Base-by-base conservation (phyloP, 441 rosid species). In the Erodium trifolium region DNA sequence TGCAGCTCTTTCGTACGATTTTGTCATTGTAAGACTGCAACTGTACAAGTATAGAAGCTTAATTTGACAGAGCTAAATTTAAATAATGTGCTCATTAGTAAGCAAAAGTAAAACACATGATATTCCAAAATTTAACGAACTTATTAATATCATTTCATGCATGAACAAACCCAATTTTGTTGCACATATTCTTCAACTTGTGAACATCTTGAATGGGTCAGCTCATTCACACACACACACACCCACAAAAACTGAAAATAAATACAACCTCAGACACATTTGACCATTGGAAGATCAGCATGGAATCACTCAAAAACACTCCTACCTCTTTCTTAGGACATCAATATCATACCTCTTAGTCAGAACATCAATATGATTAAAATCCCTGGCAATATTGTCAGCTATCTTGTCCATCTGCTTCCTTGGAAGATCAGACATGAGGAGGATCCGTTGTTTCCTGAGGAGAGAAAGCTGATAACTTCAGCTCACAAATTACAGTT, bases 371-470 rank as follows among this genome's bases (percentile, higher is more conserved):
- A 91, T 87, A 75, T 93, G 97, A 76, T 75, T 80, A 69, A 89
- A 87, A 81, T 93, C 99, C 80, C 78, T 93, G 75, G 89, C 80
- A 57, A 85, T 76, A 73, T 72, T 81, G 67, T 93, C 99, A 75
- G 93, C 92, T 47, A 89, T 67, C 85, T 80, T 87, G 77, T 93
- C 96, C 75, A 91, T 90, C 80, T 93, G 96, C 82, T 89, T 93
- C 85, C 99, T 83, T 19, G 99, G 99, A 77, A 88, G 86, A 82
- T 93, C 99, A 70, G 96, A 85, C 96, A 93, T 81, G 70, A 93
- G 91, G 82, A 93, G 92, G 82, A 93, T 88, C 80, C 93, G 86
- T 81, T 93, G 99, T 85, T 78, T 85, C 93, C 97, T 93, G 73
- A 66, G 74, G 45, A 62, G 35, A 27, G 65, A 31, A 27, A 5